Evolutionary conservation across 2,329 filamentous ascomycete species (phyloP), one percentile per base, ranked within the genome.

Genomic region (Cadophora sp.): DNA sequence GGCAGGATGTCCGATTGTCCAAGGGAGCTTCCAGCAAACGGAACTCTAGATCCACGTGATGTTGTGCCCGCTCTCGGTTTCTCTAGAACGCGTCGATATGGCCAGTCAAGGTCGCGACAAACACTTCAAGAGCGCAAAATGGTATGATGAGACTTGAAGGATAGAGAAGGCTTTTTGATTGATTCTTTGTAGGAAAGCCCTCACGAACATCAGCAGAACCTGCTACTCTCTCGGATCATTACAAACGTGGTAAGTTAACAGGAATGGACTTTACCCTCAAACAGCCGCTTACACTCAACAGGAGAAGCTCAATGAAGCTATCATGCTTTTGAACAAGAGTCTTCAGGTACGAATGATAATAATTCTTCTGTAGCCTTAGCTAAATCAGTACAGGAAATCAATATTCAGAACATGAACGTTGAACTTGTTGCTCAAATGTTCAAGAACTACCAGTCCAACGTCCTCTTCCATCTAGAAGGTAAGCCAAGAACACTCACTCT

Each of bases 401-500:
- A 98, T 77, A 91, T 97, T 66, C 92, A 97, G 77, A 99, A 98
- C 80, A 97, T 98, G 94, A 97, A 99, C 78, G 93, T 97, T 43
- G 96, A 98, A 82, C 86, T 98, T 2, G 96, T 98, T 5, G 94
- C 95, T 0, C 95, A 98, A 79, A 99, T 99, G 96, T 99, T 98
- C 85, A 97, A 98, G 83, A 99, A 98, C 81, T 99, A 99, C 79
- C 94, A 97, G 80, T 97, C 94, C 12, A 99, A 98, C 76, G 95
- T 98, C 16, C 83, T 98, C 6, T 98, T 99, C 79, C 96, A 99
- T 76, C 86, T 99, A 6, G 96, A 98, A 89, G 96, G 96, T 97
- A 84, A 48, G 40, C 64, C 69, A 43, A 70, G 78, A 70, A 75
- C 24, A 43, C 8, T n/a, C 27, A 22, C 22, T 55, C 34, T 26